Base-by-base conservation (phyloP, 2,329 filamentous ascomycete genomes). In the Hymenoscyphus albidus region DNA sequence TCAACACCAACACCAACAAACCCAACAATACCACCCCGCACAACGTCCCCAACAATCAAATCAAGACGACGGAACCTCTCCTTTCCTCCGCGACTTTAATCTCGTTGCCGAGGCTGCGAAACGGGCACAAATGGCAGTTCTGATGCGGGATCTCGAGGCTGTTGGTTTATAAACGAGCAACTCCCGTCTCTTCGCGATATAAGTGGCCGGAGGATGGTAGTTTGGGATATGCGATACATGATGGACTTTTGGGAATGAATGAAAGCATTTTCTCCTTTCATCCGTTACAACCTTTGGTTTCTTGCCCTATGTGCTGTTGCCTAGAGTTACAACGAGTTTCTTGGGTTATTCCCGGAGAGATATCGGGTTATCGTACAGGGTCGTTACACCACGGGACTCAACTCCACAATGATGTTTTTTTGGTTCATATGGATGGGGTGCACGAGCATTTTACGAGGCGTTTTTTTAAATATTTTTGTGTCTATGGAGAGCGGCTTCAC, bases 61-160 rank as follows among this genome's bases (percentile, higher is more conserved):
- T 14, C 48, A 18, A 18, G 22, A 18, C 9, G 77, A 78, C 27
- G 87, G 85, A 72, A 81, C 80, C 5, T 80, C 82, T 10, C 82
- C 82, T 3, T 93, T 93, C 74, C 83, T 96, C 66, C 87, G 88
- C 72, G 89, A 96, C 77, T 91, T 94, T 74, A 94, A 85, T 65
- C 85, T 97, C 38, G 85, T 97, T 54, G 93, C 93, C 42, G 94
- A 98, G 80, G 94, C 94, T 1, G 94, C 93, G 55, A 97, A 96
- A 79, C 84, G 93, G 54, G 94, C 94, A 10, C 92, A 97, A 78
- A 91, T 97, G 82, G 92, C 92, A 54, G 88, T 93, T 73, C 81
- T 97, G 76, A 90, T 93, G 82, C 85, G 93, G 67, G 94, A 97
- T 77, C 83, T 98, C 74, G 92, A 92, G 73, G 85, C 68, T 16